Conservation (phyloP, 345 rosid species). For the Geranium rotundifolium region DNA sequence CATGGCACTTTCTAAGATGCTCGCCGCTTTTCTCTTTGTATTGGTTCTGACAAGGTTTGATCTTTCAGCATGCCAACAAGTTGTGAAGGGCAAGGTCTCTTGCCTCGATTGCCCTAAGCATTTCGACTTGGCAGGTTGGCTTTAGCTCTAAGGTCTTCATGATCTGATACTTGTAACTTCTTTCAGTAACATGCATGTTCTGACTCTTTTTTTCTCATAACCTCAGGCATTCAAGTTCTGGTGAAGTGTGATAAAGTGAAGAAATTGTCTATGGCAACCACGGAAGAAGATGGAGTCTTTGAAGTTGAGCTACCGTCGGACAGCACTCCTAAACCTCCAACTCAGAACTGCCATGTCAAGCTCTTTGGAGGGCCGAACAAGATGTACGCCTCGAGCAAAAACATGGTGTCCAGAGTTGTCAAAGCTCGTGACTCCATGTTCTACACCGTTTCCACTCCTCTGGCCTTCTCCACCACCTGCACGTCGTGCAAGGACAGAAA, state of each 20-base stretch:
- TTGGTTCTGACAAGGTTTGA: constrained; percentile 26
- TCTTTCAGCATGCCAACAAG: constrained; percentile 22
- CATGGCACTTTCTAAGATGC: constrained; percentile 27
- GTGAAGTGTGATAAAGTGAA: constrained; percentile 51
- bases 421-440: constrained; percentile 13
- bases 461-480: constrained; percentile 45
- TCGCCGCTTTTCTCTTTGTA: constrained; percentile 21
- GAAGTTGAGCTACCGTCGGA: constrained; percentile 38
- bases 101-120: constrained; percentile 47
- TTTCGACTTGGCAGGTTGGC: constrained; percentile 21
- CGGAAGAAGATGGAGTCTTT: constrained; percentile 45
- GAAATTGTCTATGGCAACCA: constrained; percentile 28
- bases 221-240: constrained; percentile 40
- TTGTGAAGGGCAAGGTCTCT: constrained; percentile 43
- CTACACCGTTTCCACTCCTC: constrained; percentile 47
- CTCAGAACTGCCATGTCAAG: constrained; percentile 38
- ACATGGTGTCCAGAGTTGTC: constrained; percentile 38
- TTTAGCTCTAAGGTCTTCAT: constrained; percentile 34
- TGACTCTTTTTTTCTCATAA: background rate
- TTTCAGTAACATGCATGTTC: background rate
- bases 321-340: background rate
- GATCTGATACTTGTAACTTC: background rate
- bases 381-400: constrained; percentile 37
- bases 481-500: constrained; percentile 15
- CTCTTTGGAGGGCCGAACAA: constrained; percentile 48